phyloP scores from a whole-genome alignment of 176 grass and related monocot genomes.

The Coix lacrymajobi region DNA sequence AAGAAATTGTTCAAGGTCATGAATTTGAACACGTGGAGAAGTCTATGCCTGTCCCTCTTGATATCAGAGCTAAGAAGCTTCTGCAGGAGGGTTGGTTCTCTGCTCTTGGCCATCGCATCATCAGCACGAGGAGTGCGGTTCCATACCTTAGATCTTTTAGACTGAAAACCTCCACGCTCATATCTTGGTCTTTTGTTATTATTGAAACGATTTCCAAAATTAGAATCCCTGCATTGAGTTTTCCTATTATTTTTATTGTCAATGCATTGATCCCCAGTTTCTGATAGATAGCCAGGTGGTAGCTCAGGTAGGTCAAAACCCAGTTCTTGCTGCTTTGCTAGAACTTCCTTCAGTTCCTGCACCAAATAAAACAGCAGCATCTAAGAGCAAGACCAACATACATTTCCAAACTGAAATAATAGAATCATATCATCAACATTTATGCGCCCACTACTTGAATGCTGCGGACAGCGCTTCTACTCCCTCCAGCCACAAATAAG shows the following conservation, averaged over 20 bases:
- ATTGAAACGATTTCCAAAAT: slow-evolving; percentile 37
- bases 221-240: slow-evolving; percentile 9
- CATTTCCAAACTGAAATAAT: slow-evolving; percentile 14
- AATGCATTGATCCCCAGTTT: slow-evolving; percentile 31
- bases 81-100: slow-evolving; percentile 73
- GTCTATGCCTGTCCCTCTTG: slow-evolving; percentile 68
- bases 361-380: slow-evolving; percentile 22
- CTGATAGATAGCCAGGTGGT: slow-evolving; percentile 66
- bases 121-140: slow-evolving; percentile 7
- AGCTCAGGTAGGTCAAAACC: slow-evolving; percentile 86
- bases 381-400: slow-evolving; percentile 1
- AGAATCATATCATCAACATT: not conserved
- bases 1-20: slow-evolving; percentile 88
- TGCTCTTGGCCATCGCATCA: slow-evolving; percentile 16
- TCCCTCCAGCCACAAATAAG: not conserved
- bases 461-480: slow-evolving; percentile 7
- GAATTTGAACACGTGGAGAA: slow-evolving; percentile 78
- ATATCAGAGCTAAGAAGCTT: slow-evolving; percentile 81
- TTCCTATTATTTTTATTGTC: slow-evolving; percentile 32
- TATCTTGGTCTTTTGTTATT: slow-evolving; percentile 51
- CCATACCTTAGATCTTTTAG: slow-evolving; percentile 36
- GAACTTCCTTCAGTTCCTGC: slow-evolving; percentile 84
- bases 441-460: slow-evolving; percentile 7
- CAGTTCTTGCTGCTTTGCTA: slow-evolving; percentile 83
- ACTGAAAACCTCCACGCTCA: slow-evolving; percentile 24